Conservation (phyloP, 768 basidiomycete species). For the Pleurotus eryngii region DNA sequence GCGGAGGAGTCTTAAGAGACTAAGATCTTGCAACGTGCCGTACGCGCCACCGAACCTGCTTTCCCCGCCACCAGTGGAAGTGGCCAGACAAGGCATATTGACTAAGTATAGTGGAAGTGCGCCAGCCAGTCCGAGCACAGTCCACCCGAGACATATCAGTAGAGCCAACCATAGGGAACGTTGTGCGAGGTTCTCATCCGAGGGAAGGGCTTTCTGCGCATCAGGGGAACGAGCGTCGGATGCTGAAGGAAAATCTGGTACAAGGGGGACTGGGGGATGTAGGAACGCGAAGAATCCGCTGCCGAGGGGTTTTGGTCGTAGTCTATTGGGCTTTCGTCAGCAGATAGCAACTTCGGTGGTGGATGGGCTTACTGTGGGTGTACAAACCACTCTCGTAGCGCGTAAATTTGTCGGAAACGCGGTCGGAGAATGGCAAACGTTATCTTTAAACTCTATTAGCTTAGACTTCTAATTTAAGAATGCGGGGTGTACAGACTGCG, state of each 20-base stretch:
- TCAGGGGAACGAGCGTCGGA: slow-evolving; percentile 55
- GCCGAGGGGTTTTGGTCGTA: slow-evolving; percentile 61
- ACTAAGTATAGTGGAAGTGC: slow-evolving; percentile 74
- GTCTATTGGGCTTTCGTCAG: slow-evolving; percentile 31
- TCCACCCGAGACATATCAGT: slow-evolving; percentile 62
- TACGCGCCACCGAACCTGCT: slow-evolving; percentile 51
- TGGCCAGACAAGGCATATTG: slow-evolving; percentile 62
- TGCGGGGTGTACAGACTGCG: too few species aligned
- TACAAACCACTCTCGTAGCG: slow-evolving; percentile 74
- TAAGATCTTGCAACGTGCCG: slow-evolving; percentile 72
- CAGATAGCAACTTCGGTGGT: not conserved
- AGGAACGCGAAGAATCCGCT: slow-evolving; percentile 64
- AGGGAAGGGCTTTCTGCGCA: slow-evolving; percentile 55
- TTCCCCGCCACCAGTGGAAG: slow-evolving; percentile 37
- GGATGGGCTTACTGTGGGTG: slow-evolving; percentile 55
- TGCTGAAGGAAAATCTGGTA: slow-evolving; percentile 56
- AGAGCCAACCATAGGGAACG: slow-evolving; percentile 67
- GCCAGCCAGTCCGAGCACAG: slow-evolving; percentile 64
- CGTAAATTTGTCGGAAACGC: slow-evolving; percentile 70
- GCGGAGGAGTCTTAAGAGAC: slow-evolving; percentile 68
- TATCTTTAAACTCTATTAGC: slow-evolving; percentile 34
- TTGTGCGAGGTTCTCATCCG: slow-evolving; percentile 72
- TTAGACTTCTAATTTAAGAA: too few species aligned
- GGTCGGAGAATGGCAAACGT: slow-evolving; percentile 68
- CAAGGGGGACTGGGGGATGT: slow-evolving; percentile 63